Evolutionary conservation across 192 early-diverging fungal species (phyloP), one percentile per base, ranked within the genome.

Genomic region (Umbelopsis sp.): DNA sequence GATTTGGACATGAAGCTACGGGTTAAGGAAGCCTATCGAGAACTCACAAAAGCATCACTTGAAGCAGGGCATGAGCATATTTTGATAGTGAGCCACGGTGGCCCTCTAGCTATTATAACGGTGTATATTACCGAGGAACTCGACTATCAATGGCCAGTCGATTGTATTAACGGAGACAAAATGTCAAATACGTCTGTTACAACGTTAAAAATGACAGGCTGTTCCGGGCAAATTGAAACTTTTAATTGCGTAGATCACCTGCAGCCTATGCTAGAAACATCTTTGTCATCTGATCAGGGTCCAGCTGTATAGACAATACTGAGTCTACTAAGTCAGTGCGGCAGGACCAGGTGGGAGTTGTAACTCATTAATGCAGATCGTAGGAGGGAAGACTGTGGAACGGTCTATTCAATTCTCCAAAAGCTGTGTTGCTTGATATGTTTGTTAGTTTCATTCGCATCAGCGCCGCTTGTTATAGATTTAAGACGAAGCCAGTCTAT

Each of bases 41-140:
- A 52, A 13, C 45, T 78, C 16, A 30, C 70, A 1, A 27, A 53
- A n/a, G 61, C 69, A 23, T 61, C 76, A 27, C n/a, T 25, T 23
- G 25, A 46, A 47, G 64, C 61, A 1, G 49, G 50, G 7, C 46
- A 73, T 22, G 11, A 46, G 12, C 45, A 69, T 23, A 58, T 78
- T 16, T 33, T 78, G 15, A 52, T 78, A 2, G 71, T 78, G 2
- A 73, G 71, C 2, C 76, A 78, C 13, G 76, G 76, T 49, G 76
- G 76, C 16, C 50, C 52, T 15, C 52, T 78, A 13, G 30, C 23
- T 18, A 37, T 37, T 12, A 61, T 61, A 37, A 35, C 30, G 16
- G 30, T 25, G 13, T 61, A 30, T 25, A 61, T 61, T 15, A 25
- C 33, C 7, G 55, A 61, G 12, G 30, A 61, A 35, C 55, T 35